Conservation (phyloP, 805 yeast genomes). For the Priceomyces medius region DNA sequence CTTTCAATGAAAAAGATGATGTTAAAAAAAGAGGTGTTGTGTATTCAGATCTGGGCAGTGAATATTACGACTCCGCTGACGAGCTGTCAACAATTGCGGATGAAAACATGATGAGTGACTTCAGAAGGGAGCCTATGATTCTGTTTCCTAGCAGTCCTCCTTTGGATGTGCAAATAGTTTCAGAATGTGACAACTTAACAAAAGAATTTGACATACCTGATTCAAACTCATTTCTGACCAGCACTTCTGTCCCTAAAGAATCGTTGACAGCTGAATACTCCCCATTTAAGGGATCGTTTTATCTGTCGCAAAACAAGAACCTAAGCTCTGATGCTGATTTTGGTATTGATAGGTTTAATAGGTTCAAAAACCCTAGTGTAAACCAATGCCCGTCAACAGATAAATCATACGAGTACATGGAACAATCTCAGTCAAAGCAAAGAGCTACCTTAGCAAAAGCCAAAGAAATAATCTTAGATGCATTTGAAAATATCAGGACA, state of each 20-base stretch:
- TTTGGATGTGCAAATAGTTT: constrained; percentile 26
- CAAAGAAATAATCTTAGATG: constrained; percentile 38
- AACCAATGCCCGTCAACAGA: constrained; percentile 34
- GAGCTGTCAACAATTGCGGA: constrained; percentile 9
- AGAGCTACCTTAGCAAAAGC: constrained; percentile 29
- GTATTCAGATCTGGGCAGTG: constrained; percentile 13
- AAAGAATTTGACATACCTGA: constrained; percentile 22
- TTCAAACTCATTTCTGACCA: constrained; percentile 22
- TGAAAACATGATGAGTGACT: constrained; percentile 1
- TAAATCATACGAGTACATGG: constrained; percentile 20
- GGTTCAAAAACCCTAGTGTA: constrained; percentile 29
- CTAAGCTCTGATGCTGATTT: constrained; percentile 43
- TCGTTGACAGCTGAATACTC: neutral
- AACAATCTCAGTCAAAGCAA: constrained; percentile 20
- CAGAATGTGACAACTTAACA: constrained; percentile 31
- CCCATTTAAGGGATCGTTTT: neutral
- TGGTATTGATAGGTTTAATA: constrained; percentile 51
- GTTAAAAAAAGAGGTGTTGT: constrained; percentile 32
- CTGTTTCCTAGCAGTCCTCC: constrained; percentile 43
- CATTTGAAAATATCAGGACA: constrained; percentile 49
- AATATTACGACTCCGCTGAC: constrained; percentile 12
- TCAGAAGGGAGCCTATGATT: constrained; percentile 1
- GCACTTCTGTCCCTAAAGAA: constrained; percentile 7
- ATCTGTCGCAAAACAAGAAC: neutral
- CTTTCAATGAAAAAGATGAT: constrained; percentile 43